Conservation (phyloP, 495 filamentous ascomycete species). For the Podospora conica region DNA sequence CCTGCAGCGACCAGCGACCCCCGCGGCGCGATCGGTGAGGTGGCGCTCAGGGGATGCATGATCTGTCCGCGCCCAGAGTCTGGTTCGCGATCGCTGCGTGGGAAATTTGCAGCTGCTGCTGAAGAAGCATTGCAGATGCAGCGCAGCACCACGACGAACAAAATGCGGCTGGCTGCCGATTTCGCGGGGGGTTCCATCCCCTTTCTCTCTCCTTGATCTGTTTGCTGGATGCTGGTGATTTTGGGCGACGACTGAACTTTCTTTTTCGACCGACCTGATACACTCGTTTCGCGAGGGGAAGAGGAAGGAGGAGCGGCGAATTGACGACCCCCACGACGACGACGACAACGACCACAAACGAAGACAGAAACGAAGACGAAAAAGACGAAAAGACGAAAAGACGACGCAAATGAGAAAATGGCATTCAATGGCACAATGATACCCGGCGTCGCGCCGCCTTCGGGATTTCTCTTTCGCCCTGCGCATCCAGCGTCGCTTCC, state of each 20-base stretch:
- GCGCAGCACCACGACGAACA: background rate
- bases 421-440: background rate
- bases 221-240: background rate
- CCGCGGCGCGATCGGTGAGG: background rate
- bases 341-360: background rate
- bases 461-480: constrained; percentile 10
- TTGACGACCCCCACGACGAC: background rate
- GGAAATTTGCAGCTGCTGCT: background rate
- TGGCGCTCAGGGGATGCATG: background rate
- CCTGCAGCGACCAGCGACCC: background rate
- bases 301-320: background rate
- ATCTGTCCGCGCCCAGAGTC: background rate
- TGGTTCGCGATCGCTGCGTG: background rate
- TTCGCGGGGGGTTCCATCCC: background rate
- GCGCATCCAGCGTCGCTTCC: background rate
- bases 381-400: too few species aligned
- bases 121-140: background rate
- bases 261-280: too few species aligned
- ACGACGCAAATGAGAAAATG: background rate
- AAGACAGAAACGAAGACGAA: too few species aligned
- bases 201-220: background rate
- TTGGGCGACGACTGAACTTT: background rate
- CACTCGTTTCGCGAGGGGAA: background rate
- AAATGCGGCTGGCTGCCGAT: background rate
- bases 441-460: background rate